Evolutionary conservation across 2,329 filamentous ascomycete genomes (phyloP).

Genomic region (Diaporthe amygdali): DNA sequence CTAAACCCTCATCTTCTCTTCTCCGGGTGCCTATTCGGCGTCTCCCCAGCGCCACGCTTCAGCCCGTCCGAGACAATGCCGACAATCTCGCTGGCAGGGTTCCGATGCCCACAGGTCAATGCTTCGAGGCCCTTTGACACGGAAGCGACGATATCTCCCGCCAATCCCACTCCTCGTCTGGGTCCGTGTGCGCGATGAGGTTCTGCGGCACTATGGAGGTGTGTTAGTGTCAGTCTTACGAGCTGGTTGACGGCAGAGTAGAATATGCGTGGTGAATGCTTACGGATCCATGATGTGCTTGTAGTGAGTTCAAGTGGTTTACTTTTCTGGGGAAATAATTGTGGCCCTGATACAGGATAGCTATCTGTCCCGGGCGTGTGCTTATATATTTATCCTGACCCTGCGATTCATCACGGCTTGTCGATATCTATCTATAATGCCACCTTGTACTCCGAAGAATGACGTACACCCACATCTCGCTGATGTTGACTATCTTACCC

Average conservation of each 20-base stretch:
- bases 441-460: not conserved
- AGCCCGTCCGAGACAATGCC: slow-evolving; percentile 1
- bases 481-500: not conserved
- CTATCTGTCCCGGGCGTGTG: not conserved
- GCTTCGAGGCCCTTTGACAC: slow-evolving; percentile 6
- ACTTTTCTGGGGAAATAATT: too few species aligned
- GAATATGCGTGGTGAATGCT: not conserved
- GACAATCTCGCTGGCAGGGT: slow-evolving; percentile 1
- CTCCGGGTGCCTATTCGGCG: not conserved
- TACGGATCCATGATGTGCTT: not conserved
- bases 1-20: not conserved
- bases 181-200: not conserved
- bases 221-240: not conserved
- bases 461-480: not conserved
- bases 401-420: too few species aligned
- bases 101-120: not conserved
- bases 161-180: not conserved
- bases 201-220: not conserved
- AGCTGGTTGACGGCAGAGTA: not conserved
- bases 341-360: too few species aligned
- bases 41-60: slow-evolving; percentile 12
- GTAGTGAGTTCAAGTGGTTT: too few species aligned
- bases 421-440: not conserved
- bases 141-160: not conserved
- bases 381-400: not conserved